Evolutionary conservation across 1,284 basidiomycete genomes (phyloP), one percentile per base, ranked within the genome.

Genomic region (Athelia sp.): DNA sequence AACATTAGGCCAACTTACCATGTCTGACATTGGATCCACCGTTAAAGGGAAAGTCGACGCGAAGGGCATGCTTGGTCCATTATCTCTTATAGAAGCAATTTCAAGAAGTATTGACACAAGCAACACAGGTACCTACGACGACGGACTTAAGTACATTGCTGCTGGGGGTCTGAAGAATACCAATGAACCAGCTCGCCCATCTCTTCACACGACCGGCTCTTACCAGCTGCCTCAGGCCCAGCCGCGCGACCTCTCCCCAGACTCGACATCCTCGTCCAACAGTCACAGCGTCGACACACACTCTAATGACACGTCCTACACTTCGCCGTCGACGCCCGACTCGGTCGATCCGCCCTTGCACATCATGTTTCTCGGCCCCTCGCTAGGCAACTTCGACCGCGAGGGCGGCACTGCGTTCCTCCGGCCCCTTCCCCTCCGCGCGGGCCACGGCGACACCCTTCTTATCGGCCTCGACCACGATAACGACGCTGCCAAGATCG

Each of bases 341-440:
- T 56, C 62, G 1, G 56, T 58, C 22, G 59, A 62, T 21, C 55
- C 62, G 1, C 88, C 88, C 9, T 65, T 92, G 29, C 92, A 94
- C 60, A 71, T 98, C 50, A 72, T 98, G 52, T 98, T 97, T 75
- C 75, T 98, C n/a, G 96, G 96, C 0, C 96, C 91, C 0, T 93
- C 93, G 0, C 70, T 98, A 13, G 96, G 96, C 13, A 98, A 98
- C 72, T 98, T 98, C 65, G 66, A 75, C n/a, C 81, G 93, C 21
- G 72, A 75, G 15, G 85, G 79, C 22, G 90, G 87, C 6, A 78
- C 78, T 1, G 70, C 76, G 0, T 98, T 99, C 69, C 78, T 99
- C 48, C 77, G 77, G 13, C 80, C 81, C 1, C 74, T 97, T 19
- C 91, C 93, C 11, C 75, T 99, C 42, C 81, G 87, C 10, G 71